phyloP scores from a whole-genome alignment of 2,329 filamentous ascomycete genomes.

The Calonectria crousiana region DNA sequence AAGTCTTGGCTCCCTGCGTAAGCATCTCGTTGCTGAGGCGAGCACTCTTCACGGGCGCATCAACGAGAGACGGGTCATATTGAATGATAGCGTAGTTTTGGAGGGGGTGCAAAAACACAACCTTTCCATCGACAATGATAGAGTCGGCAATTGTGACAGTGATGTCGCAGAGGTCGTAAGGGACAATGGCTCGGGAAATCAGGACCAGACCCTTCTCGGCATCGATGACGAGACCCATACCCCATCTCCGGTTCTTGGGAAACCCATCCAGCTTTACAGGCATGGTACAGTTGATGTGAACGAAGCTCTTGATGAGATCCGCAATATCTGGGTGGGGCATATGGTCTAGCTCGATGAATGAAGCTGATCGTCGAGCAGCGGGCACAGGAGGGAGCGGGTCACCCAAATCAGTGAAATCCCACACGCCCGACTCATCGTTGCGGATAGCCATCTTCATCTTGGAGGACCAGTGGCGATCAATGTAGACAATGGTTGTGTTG shows the following conservation, averaged over 20 bases:
- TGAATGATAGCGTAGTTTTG: slow-evolving; percentile 97
- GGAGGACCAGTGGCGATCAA: slow-evolving; percentile 95
- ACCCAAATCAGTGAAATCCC: slow-evolving; percentile 92
- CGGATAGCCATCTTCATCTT: slow-evolving; percentile 94
- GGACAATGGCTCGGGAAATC: slow-evolving; percentile 93
- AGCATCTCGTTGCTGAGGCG: slow-evolving; percentile 84
- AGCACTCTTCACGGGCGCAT: slow-evolving; percentile 92
- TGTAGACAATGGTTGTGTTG: slow-evolving; percentile 90
- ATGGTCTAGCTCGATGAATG: slow-evolving; percentile 92
- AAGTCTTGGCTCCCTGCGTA: slow-evolving; percentile 92
- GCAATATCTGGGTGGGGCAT: slow-evolving; percentile 91
- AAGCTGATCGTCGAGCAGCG: slow-evolving; percentile 80
- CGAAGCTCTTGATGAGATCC: slow-evolving; percentile 93
- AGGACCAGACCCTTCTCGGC: slow-evolving; percentile 95
- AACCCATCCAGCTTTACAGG: slow-evolving; percentile 98
- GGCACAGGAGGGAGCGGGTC: slow-evolving; percentile 82
- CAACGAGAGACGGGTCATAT: slow-evolving; percentile 93
- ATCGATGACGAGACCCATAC: slow-evolving; percentile 97
- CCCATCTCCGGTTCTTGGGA: slow-evolving; percentile 92
- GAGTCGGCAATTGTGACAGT: slow-evolving; percentile 96
- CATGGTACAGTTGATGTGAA: slow-evolving; percentile 92
- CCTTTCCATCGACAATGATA: slow-evolving; percentile 92
- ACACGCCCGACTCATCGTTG: slow-evolving; percentile 90
- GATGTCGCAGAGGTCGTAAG: slow-evolving; percentile 97
- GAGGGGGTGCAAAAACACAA: slow-evolving; percentile 94